Evolutionary conservation across 1,284 basidiomycete genomes (phyloP), one percentile per base, ranked within the genome.

Genomic region (Leccinum insolens): DNA sequence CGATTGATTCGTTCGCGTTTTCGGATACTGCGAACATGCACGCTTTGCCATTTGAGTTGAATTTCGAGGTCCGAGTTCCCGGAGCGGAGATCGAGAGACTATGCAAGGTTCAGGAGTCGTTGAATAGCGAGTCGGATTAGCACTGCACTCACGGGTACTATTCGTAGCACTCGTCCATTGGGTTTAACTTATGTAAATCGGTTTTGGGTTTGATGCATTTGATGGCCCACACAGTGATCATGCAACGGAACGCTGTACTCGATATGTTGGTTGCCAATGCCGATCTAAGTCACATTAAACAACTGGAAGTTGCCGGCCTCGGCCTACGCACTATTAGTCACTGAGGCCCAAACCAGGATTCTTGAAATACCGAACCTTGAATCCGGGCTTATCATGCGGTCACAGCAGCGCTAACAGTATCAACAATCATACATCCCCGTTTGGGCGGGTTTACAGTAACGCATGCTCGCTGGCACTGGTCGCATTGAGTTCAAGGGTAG

Each of bases 1-100:
- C 71, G 2, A 75, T 77, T 37, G 68, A 78, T 39, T 63, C 69
- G 14, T 62, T 66, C 5, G 75, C 68, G 5, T 76, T 77, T 64
- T 49, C 68, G 0, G 72, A 76, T 9, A 65, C 67, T 1, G 67
- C 65, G 14, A 68, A 67, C 17, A 62, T 72, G 1, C 68, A 68
- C 2, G 61, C 69, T 3, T 28, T 61, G 9, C 68, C 76, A 1
- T 75, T 76, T 20, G 61, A 70, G 22, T 17, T 75, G 12, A 62
- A 64, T 44, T 72, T 74, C 8, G 65, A 72, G 15, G 28, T 69
- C 8, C 73, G 71, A 14, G 22, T 63, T 7, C 20, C 52, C 14
- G 44, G 9, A 25, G 62, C n/a, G 25, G 63, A 64, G 7, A 66
- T 74, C 20, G 55, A 44, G 58, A 44, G 31, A n/a, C 52, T 74